These are phyloP conservation scores for Saccharomycopsis guyanensis DNA, from an alignment of 805 yeast genomes.

Conservation along the genomic window DNA sequence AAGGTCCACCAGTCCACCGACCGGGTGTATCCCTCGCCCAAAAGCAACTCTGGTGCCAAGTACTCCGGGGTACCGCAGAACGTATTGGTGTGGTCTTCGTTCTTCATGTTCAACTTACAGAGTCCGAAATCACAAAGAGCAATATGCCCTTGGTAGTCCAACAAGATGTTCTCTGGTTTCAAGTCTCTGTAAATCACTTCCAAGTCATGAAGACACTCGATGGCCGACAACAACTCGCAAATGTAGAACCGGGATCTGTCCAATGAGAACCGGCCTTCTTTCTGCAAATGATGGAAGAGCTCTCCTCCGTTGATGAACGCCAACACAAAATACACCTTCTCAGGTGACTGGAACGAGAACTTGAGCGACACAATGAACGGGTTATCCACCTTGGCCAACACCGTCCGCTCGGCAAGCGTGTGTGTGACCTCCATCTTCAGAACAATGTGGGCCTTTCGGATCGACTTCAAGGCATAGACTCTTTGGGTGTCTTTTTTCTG, in stretches of 20 bases:
- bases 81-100: conserved; percentile 80
- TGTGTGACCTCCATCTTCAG: conserved; percentile 93
- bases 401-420: conserved; percentile 94
- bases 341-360: conserved; percentile 96
- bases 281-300: conserved; percentile 86
- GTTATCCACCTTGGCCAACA: conserved; percentile 82
- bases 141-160: conserved; percentile 96
- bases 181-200: conserved; percentile 92
- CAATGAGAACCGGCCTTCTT: conserved; percentile 80
- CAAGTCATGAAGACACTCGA: conserved; percentile 84
- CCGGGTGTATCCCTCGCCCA: conserved; percentile 91
- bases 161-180: conserved; percentile 90
- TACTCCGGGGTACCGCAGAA: conserved; percentile 99
- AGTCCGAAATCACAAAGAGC: conserved; percentile 96
- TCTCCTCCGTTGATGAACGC: conserved; percentile 97
- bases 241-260: conserved; percentile 89
- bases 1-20: conserved; percentile 99
- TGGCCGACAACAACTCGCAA: conserved; percentile 87
- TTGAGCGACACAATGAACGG: conserved; percentile 96
- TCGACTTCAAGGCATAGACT: conserved; percentile 88
- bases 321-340: conserved; percentile 80
- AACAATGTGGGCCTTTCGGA: conserved; percentile 89
- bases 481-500: conserved; percentile 92
- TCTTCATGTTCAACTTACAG: conserved; percentile 90
- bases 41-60: conserved; percentile 85